Base-by-base conservation (phyloP, 306 rosid species). In the Comarum palustre region DNA sequence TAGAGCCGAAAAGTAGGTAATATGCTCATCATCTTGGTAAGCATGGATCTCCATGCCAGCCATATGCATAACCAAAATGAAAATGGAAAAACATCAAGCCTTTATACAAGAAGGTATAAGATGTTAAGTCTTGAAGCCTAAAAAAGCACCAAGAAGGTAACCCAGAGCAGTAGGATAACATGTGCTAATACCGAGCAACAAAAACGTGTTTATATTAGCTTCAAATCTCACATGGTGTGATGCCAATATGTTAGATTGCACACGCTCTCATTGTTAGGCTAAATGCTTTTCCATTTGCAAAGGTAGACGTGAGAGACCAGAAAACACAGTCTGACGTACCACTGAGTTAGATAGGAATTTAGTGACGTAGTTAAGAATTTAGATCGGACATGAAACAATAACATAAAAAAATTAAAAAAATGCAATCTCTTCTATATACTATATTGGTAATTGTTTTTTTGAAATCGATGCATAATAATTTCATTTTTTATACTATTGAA, bases 231-330 rank as follows among this genome's bases (percentile, higher is more conserved):
- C 76, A 70, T 62, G 72, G 52, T n/a, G n/a, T 45, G 59, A 9
- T 59, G 65, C 82, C 82, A 38, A 59, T 36, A 22, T 61, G 10
- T 61, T 64, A 38, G 66, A 68, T 34, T 39, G 63, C 43, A 67
- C 78, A 55, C 42, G 57, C 75, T 57, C 75, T 57, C 10, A 16
- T 32, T 61, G 66, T 61, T 61, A 32, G 66, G 66, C 11, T 61
- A 7, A 27, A 5, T 31, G 24, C 39, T 54, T 24, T 34, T 70
- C 52, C 65, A 71, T 54, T 52, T 2, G 25, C 50, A 38, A 38
- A 22, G 58, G 52, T 22, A 22, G 65, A 24, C n/a, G n/a, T 34
- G 74, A 54, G 66, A 60, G 41, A 60, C 66, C 66, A 60, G 64
- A 58, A 60, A 31, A 8, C 66, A 61, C 0, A 61, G 2, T 17